Evolutionary conservation across 345 rosid species (phyloP).

Genomic region (Lenwebbia sp.): DNA sequence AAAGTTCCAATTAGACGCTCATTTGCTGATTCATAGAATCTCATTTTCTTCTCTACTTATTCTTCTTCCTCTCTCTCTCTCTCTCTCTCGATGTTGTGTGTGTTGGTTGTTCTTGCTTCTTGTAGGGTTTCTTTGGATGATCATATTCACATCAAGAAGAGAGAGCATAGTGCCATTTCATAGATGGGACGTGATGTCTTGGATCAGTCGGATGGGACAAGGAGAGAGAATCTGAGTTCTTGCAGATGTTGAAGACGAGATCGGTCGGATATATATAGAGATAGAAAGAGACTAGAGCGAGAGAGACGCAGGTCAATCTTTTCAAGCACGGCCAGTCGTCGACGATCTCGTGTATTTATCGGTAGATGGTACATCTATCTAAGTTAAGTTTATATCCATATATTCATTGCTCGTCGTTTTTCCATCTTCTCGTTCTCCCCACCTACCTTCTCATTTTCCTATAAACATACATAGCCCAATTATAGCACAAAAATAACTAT

Average conservation of each 20-base stretch:
- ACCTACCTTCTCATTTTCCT: conserved; percentile 13
- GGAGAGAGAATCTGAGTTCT: conserved; percentile 33
- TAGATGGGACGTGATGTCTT: background rate
- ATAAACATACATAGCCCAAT: background rate
- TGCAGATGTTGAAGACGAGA: background rate
- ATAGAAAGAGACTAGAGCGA: background rate
- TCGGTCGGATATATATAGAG: background rate
- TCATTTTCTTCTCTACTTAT: background rate
- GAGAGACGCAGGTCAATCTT: conserved; percentile 48
- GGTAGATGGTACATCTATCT: conserved; percentile 2
- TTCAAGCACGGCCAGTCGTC: conserved; percentile 46
- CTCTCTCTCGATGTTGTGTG: background rate
- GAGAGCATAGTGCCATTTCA: background rate
- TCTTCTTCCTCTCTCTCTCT: background rate
- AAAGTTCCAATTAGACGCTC: background rate
- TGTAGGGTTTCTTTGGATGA: conserved; percentile 30
- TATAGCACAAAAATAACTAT: background rate
- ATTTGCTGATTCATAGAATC: background rate
- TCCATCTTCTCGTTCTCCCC: conserved; percentile 27
- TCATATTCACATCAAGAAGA: background rate
- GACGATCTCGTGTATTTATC: conserved; percentile 39
- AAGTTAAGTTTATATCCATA: background rate
- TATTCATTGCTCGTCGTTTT: background rate
- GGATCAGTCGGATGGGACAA: conserved; percentile 10
- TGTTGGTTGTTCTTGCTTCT: conserved; percentile 1